phyloP scores from a whole-genome alignment of 306 rosid species.

The Ceratonia siliqua region DNA sequence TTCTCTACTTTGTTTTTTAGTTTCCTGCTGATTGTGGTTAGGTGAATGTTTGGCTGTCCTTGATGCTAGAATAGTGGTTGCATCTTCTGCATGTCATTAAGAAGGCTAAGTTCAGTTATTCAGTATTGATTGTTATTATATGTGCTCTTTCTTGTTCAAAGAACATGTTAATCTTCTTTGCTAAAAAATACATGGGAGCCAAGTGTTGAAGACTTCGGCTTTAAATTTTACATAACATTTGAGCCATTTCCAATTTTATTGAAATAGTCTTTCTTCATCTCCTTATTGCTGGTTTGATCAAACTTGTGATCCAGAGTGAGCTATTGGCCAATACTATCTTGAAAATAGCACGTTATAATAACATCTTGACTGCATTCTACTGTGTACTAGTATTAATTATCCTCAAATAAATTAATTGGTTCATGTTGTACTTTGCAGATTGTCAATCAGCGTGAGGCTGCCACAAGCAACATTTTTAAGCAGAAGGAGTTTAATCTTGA shows the following conservation, averaged over 20 bases:
- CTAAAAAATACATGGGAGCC: neutral
- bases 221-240: neutral
- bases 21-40: slow-evolving; percentile 16
- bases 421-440: slow-evolving; percentile 57
- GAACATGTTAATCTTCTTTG: neutral
- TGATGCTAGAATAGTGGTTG: neutral
- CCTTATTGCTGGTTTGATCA: neutral
- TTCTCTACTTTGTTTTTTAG: slow-evolving; percentile 24
- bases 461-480: slow-evolving; percentile 84
- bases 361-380: neutral
- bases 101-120: slow-evolving; percentile 19
- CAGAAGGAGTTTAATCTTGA: slow-evolving; percentile 95
- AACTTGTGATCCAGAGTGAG: slow-evolving; percentile 16
- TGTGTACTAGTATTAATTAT: neutral
- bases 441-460: slow-evolving; percentile 89
- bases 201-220: neutral
- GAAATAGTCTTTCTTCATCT: neutral
- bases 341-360: slow-evolving; percentile 4
- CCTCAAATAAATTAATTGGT: slow-evolving; percentile 19
- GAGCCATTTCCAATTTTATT: neutral
- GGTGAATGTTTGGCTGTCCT: slow-evolving; percentile 15
- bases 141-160: neutral
- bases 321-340: slow-evolving; percentile 26
- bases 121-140: slow-evolving; percentile 13
- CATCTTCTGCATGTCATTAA: slow-evolving; percentile 15